Evolutionary conservation across 177 flowering plant genomes (phyloP), one percentile per base, ranked within the genome.

Genomic region (Telopea speciosissima): DNA sequence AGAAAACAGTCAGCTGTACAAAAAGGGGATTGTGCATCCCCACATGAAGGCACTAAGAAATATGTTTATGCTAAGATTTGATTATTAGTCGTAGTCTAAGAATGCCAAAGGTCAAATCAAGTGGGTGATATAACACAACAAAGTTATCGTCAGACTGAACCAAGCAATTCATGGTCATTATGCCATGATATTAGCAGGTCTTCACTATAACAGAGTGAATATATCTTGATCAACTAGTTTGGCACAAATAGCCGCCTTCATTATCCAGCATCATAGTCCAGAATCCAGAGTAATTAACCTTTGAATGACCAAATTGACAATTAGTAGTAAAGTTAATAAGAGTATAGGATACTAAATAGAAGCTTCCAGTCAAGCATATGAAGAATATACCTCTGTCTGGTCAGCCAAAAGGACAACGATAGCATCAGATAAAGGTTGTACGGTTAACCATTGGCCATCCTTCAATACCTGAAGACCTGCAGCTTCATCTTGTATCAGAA

Each of bases 401-500:
- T 95, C 99, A 26, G 89, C 88, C 73, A 95, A 77, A 77, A 92
- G 67, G 66, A 92, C 97, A 52, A 95, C 75, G 62, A 95, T 88
- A 36, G 97, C 99, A 79, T 91, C 78, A 13, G 87, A 60, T 68
- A 89, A 19, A 66, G 97, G 92, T 40, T 81, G 77, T 17, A 83
- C 96, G 40, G 82, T 79, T 1, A 92, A 56, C 99, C 99, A 95
- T 11, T 89, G 72, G 8, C 82, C 87, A 71, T 90, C 88, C 72
- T 92, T 91, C 54, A 82, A 69, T 10, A 92, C 90, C 78, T 95
- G 81, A 70, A 95, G 91, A 23, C 97, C 99, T 1, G 84, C 89
- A 58, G 91, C 96, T 58, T 89, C 86, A 59, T 95, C 97, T 74
- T 95, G 99, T 56, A 91, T 80, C 54, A 95, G 82, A 24, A 95